Base-by-base conservation (phyloP, 495 filamentous ascomycete genomes). In the Bathelium albidoporum region DNA sequence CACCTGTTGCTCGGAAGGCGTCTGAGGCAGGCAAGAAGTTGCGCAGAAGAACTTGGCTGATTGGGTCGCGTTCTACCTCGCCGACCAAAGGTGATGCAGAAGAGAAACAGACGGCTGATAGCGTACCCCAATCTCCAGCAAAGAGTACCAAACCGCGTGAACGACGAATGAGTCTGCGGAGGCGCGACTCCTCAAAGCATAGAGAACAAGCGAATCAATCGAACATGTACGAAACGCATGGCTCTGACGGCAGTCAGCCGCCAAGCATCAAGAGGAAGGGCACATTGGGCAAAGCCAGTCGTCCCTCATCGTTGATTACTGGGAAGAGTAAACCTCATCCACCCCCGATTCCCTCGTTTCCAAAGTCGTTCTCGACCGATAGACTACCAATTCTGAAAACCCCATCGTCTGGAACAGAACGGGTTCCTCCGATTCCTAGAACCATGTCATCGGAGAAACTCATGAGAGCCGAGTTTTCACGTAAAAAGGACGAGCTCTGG, bases 401-500 rank as follows among this genome's bases (percentile, higher is more conserved):
- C 64, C 69, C 79, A 64, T 72, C 78, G 64, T 71, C 80, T 64
- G 71, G 79, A 62, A 64, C 80, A 55, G 74, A 79, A 22, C 74
- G 49, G 63, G 64, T 82, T 49, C 81, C 83, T 14, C 79, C 78
- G 14, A 73, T 85, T 65, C 82, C 82, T 1, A 81, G 78, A 49
- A 67, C 76, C 32, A 62, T 76, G 43, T 76, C 78, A 16, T 73
- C 74, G 32, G 77, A 75, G 22, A 72, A 71, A 59, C 61, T 78
- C 32, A 68, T 62, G 64, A 68, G 55, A 58, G 58, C 65, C 49
- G 80, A 84, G 32, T 61, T 71, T 41, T 70, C 77, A 20, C 77
- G 82, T 36, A 86, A 83, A 64, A 87, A 87, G 69, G 94, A 98
- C 73, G 90, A 93, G 63, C 79, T 97, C n/a, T 97, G 91, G 91